Evolutionary conservation across 306 rosid species (phyloP).

Genomic region (Fagus crenata): DNA sequence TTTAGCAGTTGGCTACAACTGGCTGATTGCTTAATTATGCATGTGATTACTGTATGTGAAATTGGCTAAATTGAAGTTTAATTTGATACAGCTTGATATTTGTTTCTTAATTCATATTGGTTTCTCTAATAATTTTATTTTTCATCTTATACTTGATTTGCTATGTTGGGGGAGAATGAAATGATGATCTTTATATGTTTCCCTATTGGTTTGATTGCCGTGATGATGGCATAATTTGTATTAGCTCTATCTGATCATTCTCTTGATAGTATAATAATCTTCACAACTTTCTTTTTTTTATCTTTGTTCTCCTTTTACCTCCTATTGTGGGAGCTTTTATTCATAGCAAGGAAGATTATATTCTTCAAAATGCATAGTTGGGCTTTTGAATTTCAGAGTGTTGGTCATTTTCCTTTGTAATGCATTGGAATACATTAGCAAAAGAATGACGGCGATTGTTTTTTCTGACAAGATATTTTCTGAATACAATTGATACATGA

Average conservation of each 20-base stretch:
- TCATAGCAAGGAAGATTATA: neutral
- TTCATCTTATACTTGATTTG: too few relatives aligned
- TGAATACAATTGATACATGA: neutral
- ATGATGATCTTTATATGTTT: constrained; percentile 35
- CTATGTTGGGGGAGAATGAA: constrained; percentile 30
- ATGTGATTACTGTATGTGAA: too few relatives aligned
- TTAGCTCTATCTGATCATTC: constrained; percentile 12
- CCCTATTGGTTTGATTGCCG: constrained; percentile 66
- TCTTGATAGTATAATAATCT: neutral
- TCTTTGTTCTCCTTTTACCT: neutral
- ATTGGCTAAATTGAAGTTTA: too few relatives aligned
- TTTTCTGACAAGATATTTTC: neutral
- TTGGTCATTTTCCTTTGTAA: neutral
- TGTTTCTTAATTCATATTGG: too few relatives aligned
- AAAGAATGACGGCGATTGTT: neutral
- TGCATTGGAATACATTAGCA: neutral
- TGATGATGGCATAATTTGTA: constrained; percentile 35
- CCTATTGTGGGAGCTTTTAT: neutral
- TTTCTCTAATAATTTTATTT: too few relatives aligned
- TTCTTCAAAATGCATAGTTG: neutral
- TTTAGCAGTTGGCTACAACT: too few relatives aligned
- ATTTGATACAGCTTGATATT: too few relatives aligned
- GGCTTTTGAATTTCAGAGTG: neutral
- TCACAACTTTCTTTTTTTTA: neutral
- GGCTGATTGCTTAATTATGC: too few relatives aligned